Percentiles rank a stretch among this genome's conserved stretches.
These are phyloP conservation scores for Hamamelis virginiana DNA, from an alignment of 164 flowering plant species.

Conservation along the genomic window DNA sequence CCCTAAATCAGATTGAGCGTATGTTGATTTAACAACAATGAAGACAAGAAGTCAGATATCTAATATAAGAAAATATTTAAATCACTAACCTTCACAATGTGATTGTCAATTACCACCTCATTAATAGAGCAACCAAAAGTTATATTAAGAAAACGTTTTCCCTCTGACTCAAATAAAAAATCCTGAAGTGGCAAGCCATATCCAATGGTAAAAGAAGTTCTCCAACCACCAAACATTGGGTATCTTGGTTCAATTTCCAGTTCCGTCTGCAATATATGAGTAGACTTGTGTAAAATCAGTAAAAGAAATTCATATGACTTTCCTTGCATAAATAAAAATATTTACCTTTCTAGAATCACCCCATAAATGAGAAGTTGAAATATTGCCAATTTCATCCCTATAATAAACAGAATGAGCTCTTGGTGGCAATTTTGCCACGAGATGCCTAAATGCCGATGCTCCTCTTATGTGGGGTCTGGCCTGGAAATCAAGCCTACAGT, in stretches of 20 bases:
- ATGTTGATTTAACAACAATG: not conserved
- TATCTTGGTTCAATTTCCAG: conserved; percentile 86
- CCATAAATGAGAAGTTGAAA: conserved; percentile 82
- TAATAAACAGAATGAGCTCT: conserved; percentile 93
- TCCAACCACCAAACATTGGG: conserved; percentile 99
- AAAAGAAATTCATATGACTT: not conserved
- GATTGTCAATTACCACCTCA: conserved; percentile 71
- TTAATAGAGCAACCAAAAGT: conserved; percentile 74
- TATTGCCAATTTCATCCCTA: conserved; percentile 93
- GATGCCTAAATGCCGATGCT: conserved; percentile 69
- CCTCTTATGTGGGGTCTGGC: conserved; percentile 66
- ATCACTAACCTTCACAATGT: conserved; percentile 67
- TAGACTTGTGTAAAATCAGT: not conserved
- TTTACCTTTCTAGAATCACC: conserved; percentile 76
- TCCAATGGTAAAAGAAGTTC: conserved; percentile 87
- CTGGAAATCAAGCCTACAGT: conserved; percentile 82
- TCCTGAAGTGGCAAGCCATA: conserved; percentile 90
- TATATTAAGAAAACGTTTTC: conserved; percentile 74
- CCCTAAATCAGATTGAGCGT: not conserved
- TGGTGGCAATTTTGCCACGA: conserved; percentile 83
- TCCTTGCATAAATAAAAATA: not conserved
- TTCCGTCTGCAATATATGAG: conserved; percentile 63
- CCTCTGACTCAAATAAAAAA: conserved; percentile 71
- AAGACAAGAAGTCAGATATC: not conserved
- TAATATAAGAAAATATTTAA: not conserved